These are phyloP conservation scores for Agroathelia rolfsii DNA, from an alignment of 1,284 basidiomycete species.

Conservation along the genomic window DNA sequence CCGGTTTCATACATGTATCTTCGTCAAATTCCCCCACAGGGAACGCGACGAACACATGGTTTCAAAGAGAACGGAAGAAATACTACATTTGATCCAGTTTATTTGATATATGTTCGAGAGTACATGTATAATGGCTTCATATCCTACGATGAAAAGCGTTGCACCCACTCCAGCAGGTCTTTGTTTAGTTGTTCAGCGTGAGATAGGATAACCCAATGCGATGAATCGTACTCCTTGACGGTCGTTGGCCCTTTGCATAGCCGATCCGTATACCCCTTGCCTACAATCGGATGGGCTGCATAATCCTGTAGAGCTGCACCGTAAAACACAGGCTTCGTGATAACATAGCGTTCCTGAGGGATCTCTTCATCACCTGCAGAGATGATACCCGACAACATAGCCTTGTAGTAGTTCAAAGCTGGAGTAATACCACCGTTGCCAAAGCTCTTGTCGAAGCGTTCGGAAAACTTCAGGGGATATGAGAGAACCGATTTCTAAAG, in stretches of 20 bases:
- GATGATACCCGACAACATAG: constrained; percentile 13
- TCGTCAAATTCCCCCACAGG: no score
- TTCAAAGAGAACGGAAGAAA: no score
- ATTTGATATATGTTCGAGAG: no score
- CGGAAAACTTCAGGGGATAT: constrained; percentile 1
- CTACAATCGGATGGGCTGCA: constrained; percentile 8
- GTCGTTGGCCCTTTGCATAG: no score
- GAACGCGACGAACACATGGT: no score
- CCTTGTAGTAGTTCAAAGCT: constrained; percentile 24
- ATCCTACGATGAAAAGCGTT: no score
- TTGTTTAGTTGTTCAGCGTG: constrained; percentile 18
- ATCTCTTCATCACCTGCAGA: constrained; percentile 14
- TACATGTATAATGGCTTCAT: no score
- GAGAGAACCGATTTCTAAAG: no score
- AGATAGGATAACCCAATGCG: constrained; percentile 23
- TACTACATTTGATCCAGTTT: no score
- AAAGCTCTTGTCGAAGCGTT: no score
- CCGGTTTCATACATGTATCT: no score
- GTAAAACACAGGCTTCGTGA: constrained; percentile 14
- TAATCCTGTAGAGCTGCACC: constrained; percentile 9
- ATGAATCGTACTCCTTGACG: constrained; percentile 19
- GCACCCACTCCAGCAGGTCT: constrained; percentile 16
- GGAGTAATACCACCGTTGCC: no score
- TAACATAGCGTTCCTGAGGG: constrained; percentile 6
- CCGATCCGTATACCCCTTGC: constrained; percentile 5